Evolutionary conservation across 176 grass and related monocot genomes (phyloP), one percentile per base, ranked within the genome.

Genomic region (Triticum timopheevii): DNA sequence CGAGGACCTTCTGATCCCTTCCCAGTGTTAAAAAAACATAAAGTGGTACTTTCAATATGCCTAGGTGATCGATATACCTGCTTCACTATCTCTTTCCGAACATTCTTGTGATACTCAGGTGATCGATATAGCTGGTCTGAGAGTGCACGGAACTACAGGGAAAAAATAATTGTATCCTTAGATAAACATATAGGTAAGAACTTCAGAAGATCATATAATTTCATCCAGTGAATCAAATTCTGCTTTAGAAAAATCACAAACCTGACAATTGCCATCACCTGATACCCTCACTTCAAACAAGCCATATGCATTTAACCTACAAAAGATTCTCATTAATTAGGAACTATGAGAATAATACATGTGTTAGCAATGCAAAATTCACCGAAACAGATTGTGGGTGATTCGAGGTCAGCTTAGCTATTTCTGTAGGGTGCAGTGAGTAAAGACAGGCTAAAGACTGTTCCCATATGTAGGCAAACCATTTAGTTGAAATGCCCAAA

Each of bases 241-340:
- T 28, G 56, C 70, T 33, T 40, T 77, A 81, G 28, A 80, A 85
- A 78, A 76, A 24, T 35, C 33, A 61, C 52, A 20, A 35, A 98
- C 97, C 97, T 99, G 97, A 88, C 97, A 99, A 90, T 99, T 99
- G 58, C 97, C 97, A 87, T 96, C 97, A 22, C 97, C 97, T 69
- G 97, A 88, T 36, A 99, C 97, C 83, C 92, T 90, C 76, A 96
- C 88, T 88, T 99, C 97, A 25, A 78, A 94, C 79, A 99, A 87
- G 24, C 97, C 94, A 83, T 99, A 94, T 58, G 82, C 87, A 90
- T 99, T 93, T 76, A 99, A 56, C 87, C 97, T 99, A 86, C 81
- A 90, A 94, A 68, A 86, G 71, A 49, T 50, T 8, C 38, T 50
- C 24, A 61, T 81, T 65, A 56, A 42, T 70, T 42, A 30, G 80